These are phyloP conservation scores for Mucor circinelloides DNA, from an alignment of 371 early-diverging fungal species.

Conservation along the genomic window DNA sequence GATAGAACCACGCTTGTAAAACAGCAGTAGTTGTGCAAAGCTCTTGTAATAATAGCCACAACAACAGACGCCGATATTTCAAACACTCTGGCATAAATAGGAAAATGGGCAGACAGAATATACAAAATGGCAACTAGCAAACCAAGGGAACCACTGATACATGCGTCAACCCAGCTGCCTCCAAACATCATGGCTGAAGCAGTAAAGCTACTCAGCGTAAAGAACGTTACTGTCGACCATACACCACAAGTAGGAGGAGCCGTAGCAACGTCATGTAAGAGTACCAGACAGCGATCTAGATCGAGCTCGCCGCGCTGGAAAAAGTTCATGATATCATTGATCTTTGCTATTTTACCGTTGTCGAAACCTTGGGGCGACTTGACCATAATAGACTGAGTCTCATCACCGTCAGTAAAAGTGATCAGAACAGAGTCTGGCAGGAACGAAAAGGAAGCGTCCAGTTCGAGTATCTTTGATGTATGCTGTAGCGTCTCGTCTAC, in stretches of 20 bases:
- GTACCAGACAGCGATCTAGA: slow-evolving; percentile 29
- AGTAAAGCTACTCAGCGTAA: slow-evolving; percentile 33
- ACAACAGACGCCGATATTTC: slow-evolving; percentile 43
- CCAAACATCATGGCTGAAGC: slow-evolving; percentile 39
- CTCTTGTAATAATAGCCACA: slow-evolving; percentile 39
- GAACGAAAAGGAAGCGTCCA: slow-evolving; percentile 40
- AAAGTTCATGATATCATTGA: slow-evolving; percentile 39
- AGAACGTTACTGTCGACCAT: slow-evolving; percentile 21
- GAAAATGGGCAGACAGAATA: slow-evolving; percentile 32
- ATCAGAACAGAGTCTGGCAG: slow-evolving; percentile 46
- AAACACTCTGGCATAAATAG: slow-evolving; percentile 46
- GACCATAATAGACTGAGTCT: slow-evolving; percentile 42
- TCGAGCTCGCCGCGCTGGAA: slow-evolving; percentile 24
- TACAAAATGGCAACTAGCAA: slow-evolving; percentile 33
- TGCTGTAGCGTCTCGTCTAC: slow-evolving; percentile 45
- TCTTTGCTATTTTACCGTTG: slow-evolving; percentile 40
- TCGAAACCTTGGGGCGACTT: slow-evolving; percentile 42
- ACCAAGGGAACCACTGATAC: slow-evolving; percentile 32
- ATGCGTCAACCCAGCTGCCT: slow-evolving; percentile 46
- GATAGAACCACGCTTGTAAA: slow-evolving; percentile 45
- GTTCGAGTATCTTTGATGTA: slow-evolving; percentile 25
- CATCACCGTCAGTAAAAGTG: slow-evolving; percentile 23
- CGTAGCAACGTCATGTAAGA: slow-evolving; percentile 29
- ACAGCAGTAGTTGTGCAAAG: slow-evolving; percentile 38
- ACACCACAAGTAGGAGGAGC: slow-evolving; percentile 43